These are phyloP conservation scores for Myriosclerotinia duriaeana DNA, from an alignment of 2,329 filamentous ascomycete genomes.

Conservation along the genomic window DNA sequence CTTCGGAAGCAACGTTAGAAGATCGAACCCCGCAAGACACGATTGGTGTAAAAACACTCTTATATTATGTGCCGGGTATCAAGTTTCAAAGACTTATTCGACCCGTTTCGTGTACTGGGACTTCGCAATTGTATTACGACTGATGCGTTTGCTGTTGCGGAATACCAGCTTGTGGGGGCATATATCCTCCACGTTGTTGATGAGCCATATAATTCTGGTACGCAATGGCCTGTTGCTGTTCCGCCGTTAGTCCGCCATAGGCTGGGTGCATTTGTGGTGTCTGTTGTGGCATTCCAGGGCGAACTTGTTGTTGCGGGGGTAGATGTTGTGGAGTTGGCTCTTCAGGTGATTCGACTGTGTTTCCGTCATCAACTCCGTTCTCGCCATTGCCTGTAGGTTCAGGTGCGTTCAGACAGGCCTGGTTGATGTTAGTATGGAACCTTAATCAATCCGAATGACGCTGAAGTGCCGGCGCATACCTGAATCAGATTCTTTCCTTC, in stretches of 20 bases:
- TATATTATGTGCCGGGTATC: conserved; percentile 60
- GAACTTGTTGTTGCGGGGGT: conserved; percentile 57
- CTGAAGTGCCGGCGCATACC: conserved; percentile 51
- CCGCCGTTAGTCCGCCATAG: conserved; percentile 55
- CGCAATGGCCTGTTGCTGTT: conserved; percentile 73
- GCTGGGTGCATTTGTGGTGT: conserved; percentile 61
- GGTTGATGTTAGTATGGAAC: conserved; percentile 41
- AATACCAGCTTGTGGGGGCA: conserved; percentile 76
- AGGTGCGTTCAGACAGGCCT: conserved; percentile 96
- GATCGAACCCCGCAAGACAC: conserved; percentile 38
- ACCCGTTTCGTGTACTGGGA: conserved; percentile 36
- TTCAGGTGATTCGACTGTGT: conserved; percentile 85
- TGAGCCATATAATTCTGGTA: conserved; percentile 82
- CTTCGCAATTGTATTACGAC: conserved; percentile 51
- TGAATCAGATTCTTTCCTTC: conserved; percentile 99
- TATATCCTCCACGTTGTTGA: conserved; percentile 71
- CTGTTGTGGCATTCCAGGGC: conserved; percentile 61
- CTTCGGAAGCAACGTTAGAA: conserved; percentile 35
- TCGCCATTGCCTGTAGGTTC: conserved; percentile 81
- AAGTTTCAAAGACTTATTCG: conserved; percentile 44
- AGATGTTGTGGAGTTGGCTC: conserved; percentile 77
- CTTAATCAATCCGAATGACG: conserved; percentile 8
- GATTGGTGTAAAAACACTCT: conserved; percentile 30
- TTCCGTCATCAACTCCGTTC: conserved; percentile 73
- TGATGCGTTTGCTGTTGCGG: conserved; percentile 81